phyloP scores from a whole-genome alignment of 1,284 basidiomycete species.

The Ceratorhiza oryzae-sativae region DNA sequence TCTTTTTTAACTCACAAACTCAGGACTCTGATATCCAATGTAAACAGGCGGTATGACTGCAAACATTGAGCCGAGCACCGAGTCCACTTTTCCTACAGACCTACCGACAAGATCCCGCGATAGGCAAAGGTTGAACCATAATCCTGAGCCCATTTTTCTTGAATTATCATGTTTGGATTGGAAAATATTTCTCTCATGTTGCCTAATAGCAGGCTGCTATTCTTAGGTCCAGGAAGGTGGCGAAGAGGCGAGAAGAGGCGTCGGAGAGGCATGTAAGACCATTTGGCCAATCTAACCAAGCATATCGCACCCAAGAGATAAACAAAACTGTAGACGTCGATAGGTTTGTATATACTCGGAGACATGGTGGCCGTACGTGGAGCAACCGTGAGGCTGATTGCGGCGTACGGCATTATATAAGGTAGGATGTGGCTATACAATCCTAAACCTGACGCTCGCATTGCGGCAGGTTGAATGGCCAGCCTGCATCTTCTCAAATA shows the following conservation, averaged over 20 bases:
- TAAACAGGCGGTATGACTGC: conserved; percentile 16
- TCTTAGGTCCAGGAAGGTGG: conserved; percentile 16
- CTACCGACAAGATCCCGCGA: conserved; percentile 26
- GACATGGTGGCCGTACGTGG: neutral
- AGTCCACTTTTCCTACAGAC: neutral
- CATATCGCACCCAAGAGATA: conserved; percentile 40
- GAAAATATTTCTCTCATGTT: conserved; percentile 12
- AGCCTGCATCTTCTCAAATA: too few species aligned
- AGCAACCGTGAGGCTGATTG: too few species aligned
- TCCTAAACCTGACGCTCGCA: too few species aligned
- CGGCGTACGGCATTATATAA: too few species aligned
- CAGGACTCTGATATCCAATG: neutral
- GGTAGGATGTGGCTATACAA: too few species aligned
- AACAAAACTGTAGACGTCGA: conserved; percentile 11
- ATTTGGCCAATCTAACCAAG: neutral
- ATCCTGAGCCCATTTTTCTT: conserved; percentile 29
- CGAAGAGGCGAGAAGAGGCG: conserved; percentile 18
- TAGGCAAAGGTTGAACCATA: conserved; percentile 33
- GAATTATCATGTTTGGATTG: neutral
- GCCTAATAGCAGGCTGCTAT: conserved; percentile 15
- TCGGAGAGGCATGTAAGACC: neutral
- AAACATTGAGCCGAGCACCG: neutral
- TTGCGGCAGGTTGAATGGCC: too few species aligned
- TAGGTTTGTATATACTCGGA: neutral
- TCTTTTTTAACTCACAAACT: neutral